Percentiles rank a stretch among this genome's conserved stretches.
Conservation (phyloP, 139 green algal genomes). For the Gonium pectorale region DNA sequence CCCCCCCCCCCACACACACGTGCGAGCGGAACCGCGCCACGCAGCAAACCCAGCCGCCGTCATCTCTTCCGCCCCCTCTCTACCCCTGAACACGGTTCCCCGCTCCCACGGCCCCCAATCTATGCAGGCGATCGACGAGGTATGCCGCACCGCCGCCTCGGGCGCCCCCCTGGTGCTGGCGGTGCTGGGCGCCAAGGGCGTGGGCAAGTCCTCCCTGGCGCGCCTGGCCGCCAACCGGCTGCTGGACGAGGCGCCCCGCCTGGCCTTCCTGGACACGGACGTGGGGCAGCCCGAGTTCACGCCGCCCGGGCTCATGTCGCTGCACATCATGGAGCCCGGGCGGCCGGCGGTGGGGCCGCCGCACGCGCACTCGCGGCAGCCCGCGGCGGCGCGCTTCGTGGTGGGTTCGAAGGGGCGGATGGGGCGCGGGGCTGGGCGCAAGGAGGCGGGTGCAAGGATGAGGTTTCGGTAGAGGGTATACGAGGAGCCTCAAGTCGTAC, state of each 20-base stretch:
- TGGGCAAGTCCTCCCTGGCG: constrained; percentile 88
- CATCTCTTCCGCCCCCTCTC: neutral
- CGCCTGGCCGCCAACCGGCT: constrained; percentile 77
- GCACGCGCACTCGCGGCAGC: constrained; percentile 62
- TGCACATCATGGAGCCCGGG: constrained; percentile 59
- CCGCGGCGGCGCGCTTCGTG: constrained; percentile 24
- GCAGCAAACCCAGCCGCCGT: no score
- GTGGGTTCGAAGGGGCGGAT: neutral
- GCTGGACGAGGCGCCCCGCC: constrained; percentile 24
- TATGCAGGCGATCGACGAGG: constrained; percentile 15
- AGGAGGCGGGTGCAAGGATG: neutral
- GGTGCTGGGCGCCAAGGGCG: constrained; percentile 81
- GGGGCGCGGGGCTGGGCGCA: neutral
- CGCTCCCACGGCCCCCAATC: neutral
- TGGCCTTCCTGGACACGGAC: constrained; percentile 89
- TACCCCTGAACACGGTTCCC: neutral
- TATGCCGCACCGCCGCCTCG: neutral
- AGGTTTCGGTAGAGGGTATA: no score
- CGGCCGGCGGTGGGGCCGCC: constrained; percentile 75
- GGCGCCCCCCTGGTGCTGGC: constrained; percentile 58
- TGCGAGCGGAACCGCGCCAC: no score
- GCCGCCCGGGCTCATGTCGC: constrained; percentile 79
- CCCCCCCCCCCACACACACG: no score
- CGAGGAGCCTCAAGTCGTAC: no score
- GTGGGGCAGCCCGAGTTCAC: constrained; percentile 92